Percentiles rank a stretch among this genome's conserved stretches.
Evolutionary conservation across 768 basidiomycete species (phyloP).

Genomic region (Hygrophorus pudorinus): DNA sequence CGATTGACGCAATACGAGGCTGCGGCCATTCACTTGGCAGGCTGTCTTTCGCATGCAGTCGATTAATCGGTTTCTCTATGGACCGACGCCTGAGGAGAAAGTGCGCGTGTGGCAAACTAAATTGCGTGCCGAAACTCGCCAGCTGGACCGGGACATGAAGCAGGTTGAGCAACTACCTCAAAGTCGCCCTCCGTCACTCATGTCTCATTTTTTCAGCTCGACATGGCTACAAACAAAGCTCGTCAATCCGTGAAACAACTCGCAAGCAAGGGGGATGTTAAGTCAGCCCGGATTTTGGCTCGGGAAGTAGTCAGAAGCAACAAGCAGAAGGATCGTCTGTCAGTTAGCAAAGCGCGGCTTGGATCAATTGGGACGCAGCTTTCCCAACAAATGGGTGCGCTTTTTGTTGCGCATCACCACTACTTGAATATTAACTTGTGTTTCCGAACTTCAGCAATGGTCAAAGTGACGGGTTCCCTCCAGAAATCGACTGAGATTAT

Average conservation of each 20-base stretch:
- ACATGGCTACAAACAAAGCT: slow-evolving; percentile 72
- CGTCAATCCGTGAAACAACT: slow-evolving; percentile 78
- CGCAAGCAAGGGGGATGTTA: slow-evolving; percentile 84
- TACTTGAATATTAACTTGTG: background rate
- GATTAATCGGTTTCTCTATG: slow-evolving; percentile 91
- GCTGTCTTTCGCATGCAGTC: slow-evolving; percentile 49
- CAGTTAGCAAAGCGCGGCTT: slow-evolving; percentile 86
- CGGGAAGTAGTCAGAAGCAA: slow-evolving; percentile 90
- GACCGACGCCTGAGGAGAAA: slow-evolving; percentile 91
- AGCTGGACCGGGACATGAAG: slow-evolving; percentile 89
- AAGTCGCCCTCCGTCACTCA: slow-evolving; percentile 11
- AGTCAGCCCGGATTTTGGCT: slow-evolving; percentile 87
- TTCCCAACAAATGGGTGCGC: slow-evolving; percentile 83
- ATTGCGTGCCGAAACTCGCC: slow-evolving; percentile 71
- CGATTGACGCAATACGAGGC: background rate
- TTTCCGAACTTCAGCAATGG: slow-evolving; percentile 53
- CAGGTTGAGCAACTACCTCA: slow-evolving; percentile 47
- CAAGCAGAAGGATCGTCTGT: slow-evolving; percentile 88
- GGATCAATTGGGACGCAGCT: slow-evolving; percentile 87
- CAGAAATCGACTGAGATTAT: slow-evolving; percentile 99
- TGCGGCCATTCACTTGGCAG: background rate
- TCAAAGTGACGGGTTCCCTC: slow-evolving; percentile 94
- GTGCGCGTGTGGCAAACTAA: slow-evolving; percentile 88
- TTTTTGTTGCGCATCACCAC: background rate
- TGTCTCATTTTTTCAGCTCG: slow-evolving; percentile 45